Percentiles rank a stretch among this genome's conserved stretches.
phyloP scores from a whole-genome alignment of 805 yeast species.

The Vanderwaltozyma polyspora region DNA sequence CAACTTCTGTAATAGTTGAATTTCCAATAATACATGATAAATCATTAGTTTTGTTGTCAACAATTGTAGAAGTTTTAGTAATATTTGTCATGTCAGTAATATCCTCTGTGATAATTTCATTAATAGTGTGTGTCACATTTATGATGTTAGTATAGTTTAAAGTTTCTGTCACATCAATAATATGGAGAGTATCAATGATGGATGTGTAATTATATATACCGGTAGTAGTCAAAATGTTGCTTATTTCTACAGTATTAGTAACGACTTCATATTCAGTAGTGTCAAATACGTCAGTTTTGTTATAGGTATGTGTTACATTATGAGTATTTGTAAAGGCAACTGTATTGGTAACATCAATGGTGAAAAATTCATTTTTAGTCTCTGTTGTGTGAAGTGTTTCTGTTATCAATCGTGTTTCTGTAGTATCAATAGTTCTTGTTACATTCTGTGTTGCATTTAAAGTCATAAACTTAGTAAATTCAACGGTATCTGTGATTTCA shows the following conservation, averaged over 20 bases:
- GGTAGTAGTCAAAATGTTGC: background rate
- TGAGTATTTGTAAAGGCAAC: too few relatives aligned
- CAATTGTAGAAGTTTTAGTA: too few relatives aligned
- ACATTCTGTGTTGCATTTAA: background rate
- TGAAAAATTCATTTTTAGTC: background rate
- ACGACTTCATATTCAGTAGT: too few relatives aligned
- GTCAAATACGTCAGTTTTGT: too few relatives aligned
- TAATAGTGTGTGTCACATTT: background rate
- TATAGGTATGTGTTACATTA: too few relatives aligned
- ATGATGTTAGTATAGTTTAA: background rate
- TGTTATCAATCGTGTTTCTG: background rate
- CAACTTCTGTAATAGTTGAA: background rate
- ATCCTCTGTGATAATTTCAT: background rate
- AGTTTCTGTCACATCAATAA: background rate
- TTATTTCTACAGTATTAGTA: too few relatives aligned
- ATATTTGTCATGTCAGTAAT: too few relatives aligned
- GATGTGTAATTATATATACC: background rate
- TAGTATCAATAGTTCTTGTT: background rate
- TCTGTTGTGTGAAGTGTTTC: background rate
- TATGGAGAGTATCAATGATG: too few relatives aligned
- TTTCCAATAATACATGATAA: background rate
- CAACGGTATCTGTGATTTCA: too few relatives aligned
- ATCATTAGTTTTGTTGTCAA: background rate
- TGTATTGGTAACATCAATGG: background rate
- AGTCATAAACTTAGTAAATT: too few relatives aligned